Conservation (phyloP, 2,329 filamentous ascomycete genomes). For the Sporothrix brunneoviolacea region DNA sequence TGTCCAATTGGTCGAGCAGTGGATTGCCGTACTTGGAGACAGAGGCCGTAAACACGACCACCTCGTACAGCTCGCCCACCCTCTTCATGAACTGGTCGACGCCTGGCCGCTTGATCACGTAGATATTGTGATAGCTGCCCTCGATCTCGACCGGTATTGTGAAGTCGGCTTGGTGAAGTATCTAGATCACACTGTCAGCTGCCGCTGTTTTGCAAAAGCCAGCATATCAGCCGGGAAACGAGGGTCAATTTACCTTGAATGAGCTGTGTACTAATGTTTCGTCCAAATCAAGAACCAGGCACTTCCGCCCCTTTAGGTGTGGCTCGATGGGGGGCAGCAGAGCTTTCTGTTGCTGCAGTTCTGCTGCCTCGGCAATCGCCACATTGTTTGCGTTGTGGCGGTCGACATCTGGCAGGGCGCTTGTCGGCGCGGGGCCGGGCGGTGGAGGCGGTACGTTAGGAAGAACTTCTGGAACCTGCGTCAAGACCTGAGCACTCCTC, state of each 20-base stretch:
- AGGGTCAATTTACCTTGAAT: constrained; percentile 92
- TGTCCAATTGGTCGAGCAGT: constrained; percentile 90
- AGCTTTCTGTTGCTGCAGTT: constrained; percentile 48
- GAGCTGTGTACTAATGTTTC: constrained; percentile 97
- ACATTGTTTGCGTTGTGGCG: constrained; percentile 26
- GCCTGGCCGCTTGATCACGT: constrained; percentile 98
- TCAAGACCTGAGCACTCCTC: constrained; percentile 32
- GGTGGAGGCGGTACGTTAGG: constrained; percentile 42
- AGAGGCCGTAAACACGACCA: constrained; percentile 96
- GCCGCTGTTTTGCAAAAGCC: neutral
- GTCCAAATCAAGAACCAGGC: constrained; percentile 88
- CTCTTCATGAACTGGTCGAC: constrained; percentile 99
- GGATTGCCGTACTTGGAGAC: constrained; percentile 99
- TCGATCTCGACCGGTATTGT: constrained; percentile 99
- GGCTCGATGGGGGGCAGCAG: constrained; percentile 76
- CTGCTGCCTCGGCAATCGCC: constrained; percentile 27
- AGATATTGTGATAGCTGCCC: constrained; percentile 98
- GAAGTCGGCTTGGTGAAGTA: constrained; percentile 95
- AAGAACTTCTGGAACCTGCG: constrained; percentile 31
- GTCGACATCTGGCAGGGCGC: constrained; percentile 9
- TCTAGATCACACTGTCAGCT: constrained; percentile 44
- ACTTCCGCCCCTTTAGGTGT: constrained; percentile 81
- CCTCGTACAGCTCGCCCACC: constrained; percentile 94
- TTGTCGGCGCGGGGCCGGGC: constrained; percentile 36
- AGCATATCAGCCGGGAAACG: neutral